Evolutionary conservation across 257 asterid species (phyloP).

Genomic region (Petunia axillaris): DNA sequence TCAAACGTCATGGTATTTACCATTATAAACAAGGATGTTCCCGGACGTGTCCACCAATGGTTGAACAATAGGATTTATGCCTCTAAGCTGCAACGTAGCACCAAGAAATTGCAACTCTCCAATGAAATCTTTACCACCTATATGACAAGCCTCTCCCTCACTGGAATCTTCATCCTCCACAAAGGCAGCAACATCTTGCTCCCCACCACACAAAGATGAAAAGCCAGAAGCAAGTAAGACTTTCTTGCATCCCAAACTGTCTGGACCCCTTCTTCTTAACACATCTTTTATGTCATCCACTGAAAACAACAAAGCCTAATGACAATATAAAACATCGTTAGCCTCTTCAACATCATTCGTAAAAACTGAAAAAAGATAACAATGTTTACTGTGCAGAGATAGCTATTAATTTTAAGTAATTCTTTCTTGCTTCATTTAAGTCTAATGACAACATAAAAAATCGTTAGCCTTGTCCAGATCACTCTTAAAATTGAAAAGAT

Average conservation of each 20-base stretch:
- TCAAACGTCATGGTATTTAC: slow-evolving; percentile 40
- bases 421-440: too few relatives aligned
- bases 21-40: slow-evolving; percentile 89
- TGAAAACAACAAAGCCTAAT: slow-evolving; percentile 46
- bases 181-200: slow-evolving; percentile 32
- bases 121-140: slow-evolving; percentile 25
- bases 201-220: slow-evolving; percentile 29
- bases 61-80: slow-evolving; percentile 66
- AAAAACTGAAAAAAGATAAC: slow-evolving; percentile 4
- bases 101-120: slow-evolving; percentile 70
- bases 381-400: background rate
- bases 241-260: slow-evolving; percentile 67
- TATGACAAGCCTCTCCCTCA: background rate
- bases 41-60: slow-evolving; percentile 72
- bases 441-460: too few relatives aligned
- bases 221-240: slow-evolving; percentile 41
- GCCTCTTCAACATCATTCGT: background rate
- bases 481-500: background rate
- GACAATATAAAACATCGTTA: slow-evolving; percentile 20
- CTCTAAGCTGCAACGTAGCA: slow-evolving; percentile 91
- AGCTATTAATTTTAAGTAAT: background rate
- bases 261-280: slow-evolving; percentile 86
- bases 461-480: too few relatives aligned
- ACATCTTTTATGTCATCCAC: slow-evolving; percentile 63
- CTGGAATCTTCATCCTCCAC: slow-evolving; percentile 34